Evolutionary conservation across 2,329 filamentous ascomycete species (phyloP).

Genomic region (Leptographium flavum): DNA sequence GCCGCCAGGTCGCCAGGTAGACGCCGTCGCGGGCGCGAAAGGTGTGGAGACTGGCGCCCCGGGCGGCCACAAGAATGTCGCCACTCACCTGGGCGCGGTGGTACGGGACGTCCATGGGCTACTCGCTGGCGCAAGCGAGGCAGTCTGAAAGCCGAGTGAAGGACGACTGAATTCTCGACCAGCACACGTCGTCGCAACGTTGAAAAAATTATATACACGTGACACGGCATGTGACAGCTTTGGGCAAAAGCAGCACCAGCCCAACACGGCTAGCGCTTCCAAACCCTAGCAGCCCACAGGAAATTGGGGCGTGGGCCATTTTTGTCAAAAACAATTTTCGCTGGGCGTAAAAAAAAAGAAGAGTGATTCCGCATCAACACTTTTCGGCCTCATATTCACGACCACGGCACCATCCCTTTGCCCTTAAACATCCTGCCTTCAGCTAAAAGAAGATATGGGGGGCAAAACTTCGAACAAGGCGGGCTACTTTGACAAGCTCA

Average conservation of each 20-base stretch:
- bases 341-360: background rate
- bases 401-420: conserved; percentile 22
- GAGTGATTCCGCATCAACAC: conserved; percentile 4
- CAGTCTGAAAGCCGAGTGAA: too few relatives aligned
- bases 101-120: conserved; percentile 34
- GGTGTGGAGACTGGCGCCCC: conserved; percentile 56
- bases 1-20: conserved; percentile 48
- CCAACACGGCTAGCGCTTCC: background rate
- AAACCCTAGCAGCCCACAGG: conserved; percentile 6
- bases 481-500: conserved; percentile 99
- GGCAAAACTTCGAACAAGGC: conserved; percentile 86
- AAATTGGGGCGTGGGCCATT: background rate
- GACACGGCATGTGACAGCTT: conserved; percentile 6
- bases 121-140: too few relatives aligned
- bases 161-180: too few relatives aligned
- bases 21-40: conserved; percentile 45
- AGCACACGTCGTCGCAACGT: background rate
- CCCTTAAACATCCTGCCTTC: conserved; percentile 99
- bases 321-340: background rate
- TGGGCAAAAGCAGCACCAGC: background rate
- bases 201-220: background rate
- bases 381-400: conserved; percentile 1
- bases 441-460: conserved; percentile 93
- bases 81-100: conserved; percentile 43
- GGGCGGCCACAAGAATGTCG: conserved; percentile 55